Base-by-base conservation (phyloP, 352 stramenopile genomes). In the Salisapilia sapeloensis region DNA sequence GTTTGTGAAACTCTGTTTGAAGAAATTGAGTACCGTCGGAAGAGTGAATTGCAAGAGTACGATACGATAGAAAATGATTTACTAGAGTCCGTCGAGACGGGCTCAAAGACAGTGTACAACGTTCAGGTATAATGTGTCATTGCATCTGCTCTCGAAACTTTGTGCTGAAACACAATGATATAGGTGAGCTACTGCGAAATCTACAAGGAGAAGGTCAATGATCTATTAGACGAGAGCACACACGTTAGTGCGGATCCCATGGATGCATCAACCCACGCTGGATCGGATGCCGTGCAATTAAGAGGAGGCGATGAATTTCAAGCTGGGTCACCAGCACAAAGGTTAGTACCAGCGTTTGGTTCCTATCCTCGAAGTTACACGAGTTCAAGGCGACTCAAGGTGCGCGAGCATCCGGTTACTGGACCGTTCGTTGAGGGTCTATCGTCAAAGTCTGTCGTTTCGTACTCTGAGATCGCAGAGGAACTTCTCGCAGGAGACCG, bases 401-500 rank as follows among this genome's bases (percentile, higher is more conserved):
- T 93, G 6, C 53, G 78, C 3, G 76, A 91, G 18, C 75, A 93
- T 33, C 78, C 78, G 4, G 53, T 83, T 1, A 83, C 70, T 4
- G 78, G 78, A 0, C 74, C 76, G 0, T 93, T 91, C 33, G 74
- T 93, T 7, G 70, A 90, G 41, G 70, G 67, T 4, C 30, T 93
- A 29, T 85, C 61, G 27, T 59, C 52, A 9, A 53, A 59, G 0
- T 56, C 71, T 0, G 78, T 93, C 15, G 56, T 50, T 1, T 84
- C 60, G 19, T 92, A 92, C 34, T 64, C 69, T 0, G 75, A 92
- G 29, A 85, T 87, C 21, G 53, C 56, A 0, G 63, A 81, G 18
- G 70, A 85, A 32, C 72, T 87, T 50, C 35, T 82, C 0, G 59
- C 66, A 7, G 93, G 93, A 5, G 94, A 97, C 40, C 96, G 96